Conservation (phyloP, 345 rosid species). For the Citrus sinensis region DNA sequence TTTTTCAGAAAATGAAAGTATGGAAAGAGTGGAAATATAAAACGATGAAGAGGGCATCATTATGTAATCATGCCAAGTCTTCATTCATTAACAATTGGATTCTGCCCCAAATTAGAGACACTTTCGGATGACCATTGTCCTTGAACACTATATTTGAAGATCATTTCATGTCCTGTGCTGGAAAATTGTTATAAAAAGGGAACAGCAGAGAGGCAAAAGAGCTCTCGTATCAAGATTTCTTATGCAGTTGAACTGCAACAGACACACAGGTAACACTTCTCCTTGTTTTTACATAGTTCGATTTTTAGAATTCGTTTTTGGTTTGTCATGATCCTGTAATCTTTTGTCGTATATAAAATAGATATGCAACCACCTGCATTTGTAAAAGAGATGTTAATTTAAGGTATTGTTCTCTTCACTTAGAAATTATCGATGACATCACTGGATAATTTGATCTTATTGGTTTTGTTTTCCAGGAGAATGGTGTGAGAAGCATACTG, state of each 20-base stretch:
- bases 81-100: not conserved
- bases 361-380: too few species aligned
- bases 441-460: not conserved
- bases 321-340: too few species aligned
- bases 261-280: not conserved
- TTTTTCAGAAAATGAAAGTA: not conserved
- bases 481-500: too few species aligned
- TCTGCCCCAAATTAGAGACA: not conserved
- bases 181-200: not conserved
- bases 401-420: too few species aligned
- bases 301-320: not conserved
- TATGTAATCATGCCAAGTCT: not conserved
- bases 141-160: not conserved
- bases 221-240: not conserved
- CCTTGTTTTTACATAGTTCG: not conserved
- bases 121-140: not conserved
- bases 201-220: not conserved
- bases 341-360: too few species aligned
- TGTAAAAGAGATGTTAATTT: too few species aligned
- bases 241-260: not conserved
- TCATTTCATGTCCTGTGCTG: not conserved
- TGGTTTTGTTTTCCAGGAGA: too few species aligned
- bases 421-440: too few species aligned
- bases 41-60: not conserved
- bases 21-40: not conserved